Conservation (phyloP, 352 stramenopile genomes). For the Chloridella minuta region DNA sequence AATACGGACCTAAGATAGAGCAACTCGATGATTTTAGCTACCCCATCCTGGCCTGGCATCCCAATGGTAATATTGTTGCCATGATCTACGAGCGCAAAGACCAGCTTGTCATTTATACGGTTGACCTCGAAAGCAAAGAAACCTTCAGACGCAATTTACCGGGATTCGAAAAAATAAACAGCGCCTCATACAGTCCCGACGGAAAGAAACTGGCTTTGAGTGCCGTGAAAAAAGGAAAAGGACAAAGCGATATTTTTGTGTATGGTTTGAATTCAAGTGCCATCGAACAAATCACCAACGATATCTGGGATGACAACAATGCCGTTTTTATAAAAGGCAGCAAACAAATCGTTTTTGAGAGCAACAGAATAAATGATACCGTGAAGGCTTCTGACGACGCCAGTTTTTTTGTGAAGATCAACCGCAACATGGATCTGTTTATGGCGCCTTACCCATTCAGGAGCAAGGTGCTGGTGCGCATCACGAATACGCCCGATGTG, state of each 20-base stretch:
- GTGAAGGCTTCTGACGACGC: background rate
- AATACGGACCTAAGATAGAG: background rate
- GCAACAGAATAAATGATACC: background rate
- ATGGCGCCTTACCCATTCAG: background rate
- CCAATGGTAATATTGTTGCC: background rate
- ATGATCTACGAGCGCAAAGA: background rate
- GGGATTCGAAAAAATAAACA: background rate
- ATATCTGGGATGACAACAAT: background rate
- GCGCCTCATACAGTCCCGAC: background rate
- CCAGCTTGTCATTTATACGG: background rate
- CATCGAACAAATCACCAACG: background rate
- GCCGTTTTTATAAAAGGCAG: background rate
- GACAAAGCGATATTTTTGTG: background rate
- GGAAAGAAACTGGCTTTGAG: background rate
- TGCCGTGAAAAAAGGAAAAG: background rate
- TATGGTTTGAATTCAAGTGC: background rate
- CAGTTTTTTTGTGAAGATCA: background rate
- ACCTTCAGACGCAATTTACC: background rate
- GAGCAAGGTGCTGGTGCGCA: background rate
- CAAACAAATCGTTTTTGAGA: slow-evolving; percentile 6
- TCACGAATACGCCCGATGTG: background rate
- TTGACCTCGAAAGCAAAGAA: background rate
- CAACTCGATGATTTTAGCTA: background rate
- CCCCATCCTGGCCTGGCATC: background rate
- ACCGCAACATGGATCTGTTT: background rate